A percentile compares a stretch with the other conserved stretches of the same genome.
phyloP scores from a whole-genome alignment of 331 rosid genomes.

The Cydonia oblonga region DNA sequence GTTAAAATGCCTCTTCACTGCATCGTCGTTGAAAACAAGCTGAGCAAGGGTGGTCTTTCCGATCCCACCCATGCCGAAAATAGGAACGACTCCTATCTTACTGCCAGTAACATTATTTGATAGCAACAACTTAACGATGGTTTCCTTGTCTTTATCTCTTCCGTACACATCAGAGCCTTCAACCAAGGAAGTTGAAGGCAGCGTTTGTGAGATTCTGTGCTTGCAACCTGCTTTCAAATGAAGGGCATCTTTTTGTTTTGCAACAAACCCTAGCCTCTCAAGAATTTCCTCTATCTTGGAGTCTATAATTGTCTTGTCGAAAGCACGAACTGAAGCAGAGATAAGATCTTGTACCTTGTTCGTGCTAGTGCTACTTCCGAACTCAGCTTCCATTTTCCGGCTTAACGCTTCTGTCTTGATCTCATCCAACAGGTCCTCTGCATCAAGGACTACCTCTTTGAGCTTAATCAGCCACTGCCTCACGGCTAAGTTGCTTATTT shows the following conservation, averaged over 20 bases:
- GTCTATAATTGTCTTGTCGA: not conserved
- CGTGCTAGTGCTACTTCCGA: not conserved
- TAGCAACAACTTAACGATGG: not conserved
- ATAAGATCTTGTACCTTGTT: not conserved
- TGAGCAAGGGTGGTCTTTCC: slow-evolving; percentile 25
- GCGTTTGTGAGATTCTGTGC: not conserved
- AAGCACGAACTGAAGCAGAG: not conserved
- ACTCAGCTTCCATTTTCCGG: not conserved
- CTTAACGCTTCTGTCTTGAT: not conserved
- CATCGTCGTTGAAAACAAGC: slow-evolving; percentile 6
- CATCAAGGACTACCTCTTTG: not conserved
- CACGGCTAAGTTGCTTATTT: not conserved
- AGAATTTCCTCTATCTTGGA: not conserved
- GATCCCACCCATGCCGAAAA: slow-evolving; percentile 17
- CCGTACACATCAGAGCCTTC: not conserved
- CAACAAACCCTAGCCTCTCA: not conserved
- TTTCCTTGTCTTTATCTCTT: not conserved
- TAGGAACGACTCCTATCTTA: not conserved
- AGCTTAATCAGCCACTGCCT: not conserved
- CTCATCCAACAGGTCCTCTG: not conserved
- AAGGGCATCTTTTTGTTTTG: not conserved
- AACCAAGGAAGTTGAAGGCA: not conserved
- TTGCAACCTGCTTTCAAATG: not conserved
- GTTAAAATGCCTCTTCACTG: not conserved
- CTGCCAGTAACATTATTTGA: not conserved